Evolutionary conservation across 2,329 filamentous ascomycete species (phyloP).

Genomic region (Fusarium sp.): DNA sequence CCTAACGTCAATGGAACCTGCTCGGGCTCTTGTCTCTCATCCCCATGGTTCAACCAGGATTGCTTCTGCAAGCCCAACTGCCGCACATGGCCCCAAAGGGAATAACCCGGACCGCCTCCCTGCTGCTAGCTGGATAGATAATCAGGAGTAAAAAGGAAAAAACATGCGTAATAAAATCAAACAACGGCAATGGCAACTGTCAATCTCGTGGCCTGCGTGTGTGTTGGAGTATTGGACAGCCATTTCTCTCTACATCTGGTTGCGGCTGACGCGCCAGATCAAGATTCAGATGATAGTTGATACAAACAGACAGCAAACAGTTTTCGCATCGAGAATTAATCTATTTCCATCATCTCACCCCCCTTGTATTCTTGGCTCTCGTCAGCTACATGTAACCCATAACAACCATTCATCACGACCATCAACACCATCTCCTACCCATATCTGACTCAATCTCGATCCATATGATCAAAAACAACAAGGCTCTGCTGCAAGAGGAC

Average conservation of each 20-base stretch:
- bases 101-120: slow-evolving; percentile 1
- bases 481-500: background rate
- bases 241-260: background rate
- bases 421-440: background rate
- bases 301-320: background rate
- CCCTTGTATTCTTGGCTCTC: background rate
- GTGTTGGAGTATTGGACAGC: background rate
- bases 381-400: background rate
- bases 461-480: background rate
- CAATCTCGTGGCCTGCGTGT: background rate
- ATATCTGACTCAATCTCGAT: background rate
- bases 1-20: background rate
- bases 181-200: background rate
- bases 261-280: background rate
- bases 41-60: slow-evolving; percentile 5
- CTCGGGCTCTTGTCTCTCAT: background rate
- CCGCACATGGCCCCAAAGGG: slow-evolving; percentile 1
- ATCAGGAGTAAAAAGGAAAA: slow-evolving; percentile 7
- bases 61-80: background rate
- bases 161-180: background rate
- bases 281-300: background rate
- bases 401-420: background rate
- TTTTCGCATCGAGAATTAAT: background rate
- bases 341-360: background rate
- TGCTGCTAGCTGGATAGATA: background rate